A percentile compares a stretch with the other conserved stretches of the same genome.
Evolutionary conservation across 768 basidiomycete species (phyloP).

Genomic region (Tulasnella sp.): DNA sequence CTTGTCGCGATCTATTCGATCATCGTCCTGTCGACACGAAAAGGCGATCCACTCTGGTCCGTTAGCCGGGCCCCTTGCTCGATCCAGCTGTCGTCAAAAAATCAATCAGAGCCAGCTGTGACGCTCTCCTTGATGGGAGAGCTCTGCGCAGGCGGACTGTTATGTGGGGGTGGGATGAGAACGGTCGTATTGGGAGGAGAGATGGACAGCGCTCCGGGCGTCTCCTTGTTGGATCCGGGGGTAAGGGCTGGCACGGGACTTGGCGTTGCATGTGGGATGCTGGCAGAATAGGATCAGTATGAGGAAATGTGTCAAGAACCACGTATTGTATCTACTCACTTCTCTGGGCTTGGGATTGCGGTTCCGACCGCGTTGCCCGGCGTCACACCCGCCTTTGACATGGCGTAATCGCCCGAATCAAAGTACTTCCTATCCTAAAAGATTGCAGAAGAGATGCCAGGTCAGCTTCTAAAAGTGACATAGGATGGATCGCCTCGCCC

Average conservation of each 20-base stretch:
- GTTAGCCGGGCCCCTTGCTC: no score
- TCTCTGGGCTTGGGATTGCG: slow-evolving; percentile 95
- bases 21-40: no score
- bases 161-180: background rate
- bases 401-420: slow-evolving; percentile 96
- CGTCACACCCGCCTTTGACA: slow-evolving; percentile 87
- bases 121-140: slow-evolving; percentile 14
- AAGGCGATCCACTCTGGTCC: no score
- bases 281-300: background rate
- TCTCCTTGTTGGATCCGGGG: background rate
- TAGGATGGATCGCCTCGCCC: background rate
- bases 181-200: slow-evolving; percentile 11
- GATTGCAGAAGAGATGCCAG: background rate
- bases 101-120: background rate
- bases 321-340: slow-evolving; percentile 42
- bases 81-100: no score
- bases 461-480: no score
- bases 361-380: slow-evolving; percentile 86
- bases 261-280: slow-evolving; percentile 11
- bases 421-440: slow-evolving; percentile 95
- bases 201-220: slow-evolving; percentile 1
- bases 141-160: slow-evolving; percentile 13
- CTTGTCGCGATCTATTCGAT: no score
- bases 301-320: background rate
- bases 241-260: background rate